These are phyloP conservation scores for Kluyveromyces marxianus DNA, from an alignment of 1,139 yeast genomes.

Conservation along the genomic window DNA sequence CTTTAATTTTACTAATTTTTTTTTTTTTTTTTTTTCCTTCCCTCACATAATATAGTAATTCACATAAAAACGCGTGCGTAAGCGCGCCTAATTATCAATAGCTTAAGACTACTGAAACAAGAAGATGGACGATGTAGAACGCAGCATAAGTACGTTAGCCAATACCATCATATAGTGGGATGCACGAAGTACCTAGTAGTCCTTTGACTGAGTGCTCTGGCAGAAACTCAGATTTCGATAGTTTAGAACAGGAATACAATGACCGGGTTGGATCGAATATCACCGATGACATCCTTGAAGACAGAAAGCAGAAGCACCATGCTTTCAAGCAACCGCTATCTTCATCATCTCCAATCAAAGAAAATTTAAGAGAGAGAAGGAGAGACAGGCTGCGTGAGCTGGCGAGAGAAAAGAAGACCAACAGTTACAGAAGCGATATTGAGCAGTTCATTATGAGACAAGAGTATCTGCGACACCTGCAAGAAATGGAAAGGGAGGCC, in stretches of 20 bases:
- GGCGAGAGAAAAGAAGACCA: conserved; percentile 10
- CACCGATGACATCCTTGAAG: background rate
- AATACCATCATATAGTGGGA: background rate
- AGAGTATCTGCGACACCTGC: conserved; percentile 15
- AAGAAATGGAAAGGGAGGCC: conserved; percentile 16
- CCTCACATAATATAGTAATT: too few species aligned
- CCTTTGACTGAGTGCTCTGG: background rate
- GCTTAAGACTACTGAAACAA: too few species aligned
- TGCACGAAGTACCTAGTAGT: background rate
- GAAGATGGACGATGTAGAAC: too few species aligned
- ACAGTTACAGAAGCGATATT: conserved; percentile 24
- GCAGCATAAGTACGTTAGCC: too few species aligned
- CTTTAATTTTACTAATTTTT: too few species aligned
- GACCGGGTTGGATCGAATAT: background rate
- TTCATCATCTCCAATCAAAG: conserved; percentile 3
- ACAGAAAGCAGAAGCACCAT: conserved; percentile 1
- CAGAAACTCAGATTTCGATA: background rate
- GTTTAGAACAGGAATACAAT: background rate
- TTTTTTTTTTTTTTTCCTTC: too few species aligned
- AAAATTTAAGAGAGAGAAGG: conserved; percentile 6
- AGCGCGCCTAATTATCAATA: too few species aligned
- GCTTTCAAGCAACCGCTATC: conserved; percentile 3
- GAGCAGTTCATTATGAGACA: conserved; percentile 21
- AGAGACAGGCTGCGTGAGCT: conserved; percentile 7
- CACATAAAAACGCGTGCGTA: too few species aligned